Base-by-base conservation (phyloP, 1,284 basidiomycete genomes). In the Sanguinoderma infundibulare region DNA sequence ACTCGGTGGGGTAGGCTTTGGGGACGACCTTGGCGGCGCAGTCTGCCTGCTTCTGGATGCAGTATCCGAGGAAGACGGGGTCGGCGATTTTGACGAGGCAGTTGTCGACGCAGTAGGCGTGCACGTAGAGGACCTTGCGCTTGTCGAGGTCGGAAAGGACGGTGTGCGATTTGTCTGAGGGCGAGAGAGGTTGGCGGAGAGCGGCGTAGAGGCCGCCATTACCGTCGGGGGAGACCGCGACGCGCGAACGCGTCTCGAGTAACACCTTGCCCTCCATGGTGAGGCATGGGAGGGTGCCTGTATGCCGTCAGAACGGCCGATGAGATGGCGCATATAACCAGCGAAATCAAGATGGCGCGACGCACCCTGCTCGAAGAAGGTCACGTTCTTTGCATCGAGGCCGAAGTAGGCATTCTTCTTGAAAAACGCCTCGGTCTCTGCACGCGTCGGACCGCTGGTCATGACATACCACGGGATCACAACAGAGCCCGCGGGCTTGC, bases 21-120 rank as follows among this genome's bases (percentile, higher is more conserved):
- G 93, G 92, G 17, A 99, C 98, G 61, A 98, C 96, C 78, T 99
- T 99, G 60, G 96, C 94, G 36, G 95, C 96, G 70, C 94, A 96
- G 67, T 95, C 91, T 14, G 94, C 91, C 63, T 89, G 80, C 70
- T 93, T 94, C 63, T 83, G 78, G 76, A 99, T 92, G 78, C 94
- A 93, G 78, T 92, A 96, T 36, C 98, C 98, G 69, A 99, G 78
- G 83, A 99, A 99, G 74, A 95, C 86, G 17, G 98, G 98, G 75
- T 99, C 98, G 59, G 96, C 97, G 59, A 99, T 95, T 66, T 91
- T 89, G 69, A 98, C 98, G 65, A 99, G 92, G 78, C 97, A 99
- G 82, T 99, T 99, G 83, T 99, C 98, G 70, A 99, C 97, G 70
- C 97, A 91, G 81, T 98, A 98, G 1, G 90, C 93, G 78, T 99